Evolutionary conservation across 73 alveolate genomes (phyloP).

Genomic region (Paramecium tetraurelia): DNA sequence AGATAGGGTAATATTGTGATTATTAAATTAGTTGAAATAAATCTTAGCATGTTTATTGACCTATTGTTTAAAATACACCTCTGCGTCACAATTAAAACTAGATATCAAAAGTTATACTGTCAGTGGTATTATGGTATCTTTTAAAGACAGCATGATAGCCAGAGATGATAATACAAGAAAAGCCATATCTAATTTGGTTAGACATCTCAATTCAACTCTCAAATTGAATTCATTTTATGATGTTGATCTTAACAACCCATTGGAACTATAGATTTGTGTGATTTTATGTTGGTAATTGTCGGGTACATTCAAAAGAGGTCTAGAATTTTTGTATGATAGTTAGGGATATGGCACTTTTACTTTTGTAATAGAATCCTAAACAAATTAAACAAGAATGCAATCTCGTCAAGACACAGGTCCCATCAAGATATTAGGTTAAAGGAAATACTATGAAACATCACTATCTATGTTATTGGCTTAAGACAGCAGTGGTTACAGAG

Average conservation of each 20-base stretch:
- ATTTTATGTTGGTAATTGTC: slow-evolving; percentile 9
- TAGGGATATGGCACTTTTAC: slow-evolving; percentile 44
- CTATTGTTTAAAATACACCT: slow-evolving; percentile 39
- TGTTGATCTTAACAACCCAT: slow-evolving; percentile 14
- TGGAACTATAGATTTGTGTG: background rate
- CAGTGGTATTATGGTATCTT: slow-evolving; percentile 15
- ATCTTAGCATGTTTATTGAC: slow-evolving; percentile 14
- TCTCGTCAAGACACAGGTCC: slow-evolving; percentile 37
- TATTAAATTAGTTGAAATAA: background rate
- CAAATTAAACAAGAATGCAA: background rate
- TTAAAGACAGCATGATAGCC: slow-evolving; percentile 19
- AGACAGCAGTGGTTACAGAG: slow-evolving; percentile 24
- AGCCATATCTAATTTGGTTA: background rate
- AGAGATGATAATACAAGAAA: background rate
- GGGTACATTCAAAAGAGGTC: slow-evolving; percentile 42
- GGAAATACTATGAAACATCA: slow-evolving; percentile 46
- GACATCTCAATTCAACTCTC: background rate
- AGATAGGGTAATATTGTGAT: background rate
- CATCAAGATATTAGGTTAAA: slow-evolving; percentile 4
- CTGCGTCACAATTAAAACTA: background rate
- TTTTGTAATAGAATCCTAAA: slow-evolving; percentile 25
- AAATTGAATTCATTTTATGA: background rate
- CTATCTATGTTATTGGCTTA: background rate
- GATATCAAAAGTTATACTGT: slow-evolving; percentile 32
- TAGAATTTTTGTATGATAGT: slow-evolving; percentile 33